Conservation (phyloP, 2,329 filamentous ascomycete genomes). For the Mariannaea elegans region DNA sequence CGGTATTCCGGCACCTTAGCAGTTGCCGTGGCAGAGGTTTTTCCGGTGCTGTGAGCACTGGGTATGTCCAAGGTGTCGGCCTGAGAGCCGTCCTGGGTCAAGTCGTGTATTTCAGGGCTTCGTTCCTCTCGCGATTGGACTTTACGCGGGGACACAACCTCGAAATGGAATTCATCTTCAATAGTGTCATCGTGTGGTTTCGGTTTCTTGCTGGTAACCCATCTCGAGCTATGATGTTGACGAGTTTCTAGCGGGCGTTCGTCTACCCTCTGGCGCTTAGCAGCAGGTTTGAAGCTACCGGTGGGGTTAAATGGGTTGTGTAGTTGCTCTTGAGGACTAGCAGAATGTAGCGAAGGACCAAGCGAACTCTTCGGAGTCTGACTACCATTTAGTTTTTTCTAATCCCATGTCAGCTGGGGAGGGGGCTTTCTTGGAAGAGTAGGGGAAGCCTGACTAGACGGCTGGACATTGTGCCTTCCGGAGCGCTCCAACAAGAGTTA, state of each 20-base stretch:
- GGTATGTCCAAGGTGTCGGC: constrained; percentile 26
- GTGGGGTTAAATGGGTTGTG: constrained; percentile 1
- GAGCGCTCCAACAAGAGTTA: constrained; percentile 38
- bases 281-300: constrained; percentile 21
- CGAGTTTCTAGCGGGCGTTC: background rate
- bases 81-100: constrained; percentile 33
- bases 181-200: constrained; percentile 12
- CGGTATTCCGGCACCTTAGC: constrained; percentile 33
- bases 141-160: background rate
- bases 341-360: background rate
- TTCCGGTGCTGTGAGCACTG: constrained; percentile 28
- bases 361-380: constrained; percentile 35
- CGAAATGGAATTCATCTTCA: constrained; percentile 21
- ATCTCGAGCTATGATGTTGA: background rate
- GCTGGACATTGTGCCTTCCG: constrained; percentile 31
- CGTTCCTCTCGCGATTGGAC: background rate
- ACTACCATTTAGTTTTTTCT: constrained; percentile 37
- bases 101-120: constrained; percentile 20
- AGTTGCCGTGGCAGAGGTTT: constrained; percentile 9
- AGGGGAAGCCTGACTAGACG: constrained; percentile 35
- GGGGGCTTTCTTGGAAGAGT: background rate
- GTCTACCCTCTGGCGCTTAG: constrained; percentile 36
- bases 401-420: constrained; percentile 20
- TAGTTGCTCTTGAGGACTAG: background rate
- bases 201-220: background rate